Evolutionary conservation across 1,284 basidiomycete genomes (phyloP), one percentile per base, ranked within the genome.

Genomic region (Microbotryum scabiosae): DNA sequence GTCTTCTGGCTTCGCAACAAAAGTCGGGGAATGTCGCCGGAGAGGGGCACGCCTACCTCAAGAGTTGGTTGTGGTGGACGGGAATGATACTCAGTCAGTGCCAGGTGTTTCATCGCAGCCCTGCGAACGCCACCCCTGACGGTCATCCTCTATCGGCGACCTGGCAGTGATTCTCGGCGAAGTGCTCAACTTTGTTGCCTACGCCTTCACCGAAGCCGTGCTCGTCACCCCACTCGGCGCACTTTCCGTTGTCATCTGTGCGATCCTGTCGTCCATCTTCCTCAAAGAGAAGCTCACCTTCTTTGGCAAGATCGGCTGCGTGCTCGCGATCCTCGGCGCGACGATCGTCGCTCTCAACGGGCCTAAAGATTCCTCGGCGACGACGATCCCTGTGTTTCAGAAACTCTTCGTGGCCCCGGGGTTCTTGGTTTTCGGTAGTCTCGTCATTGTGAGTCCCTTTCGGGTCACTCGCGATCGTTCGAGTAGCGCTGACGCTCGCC

Each of bases 181-280:
- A 65, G 73, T 91, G 51, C 88, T 86, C 79, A 90, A 91, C 76
- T 89, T 89, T 77, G 82, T 61, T 82, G 60, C 86, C 85, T 93
- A 93, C 73, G 87, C 89, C 10, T 92, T 93, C 72, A 85, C 90
- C 26, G 87, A 91, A 73, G 89, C 90, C 21, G 84, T 92, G 66
- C 82, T 92, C 56, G 89, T 57, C 82, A 94, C 91, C n/a, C 93
- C 94, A 2, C 83, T 98, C 70, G 94, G 94, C 51, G 92, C 93
- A 4, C 82, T 98, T 59, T 93, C 91, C 20, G 96, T 98, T 68
- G 93, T 98, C 70, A 82, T 97, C 67, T 94, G 88, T 70, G 94
- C 94, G 44, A 87, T 96, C 30, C 79, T 97, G 23, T 94, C 92
- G 12, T 91, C 90, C 50, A 81, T 96, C 71, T 88, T 97, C 77